phyloP scores from a whole-genome alignment of 225 moss, liverwort and hornwort genomes.

The Marchantia paleacea region DNA sequence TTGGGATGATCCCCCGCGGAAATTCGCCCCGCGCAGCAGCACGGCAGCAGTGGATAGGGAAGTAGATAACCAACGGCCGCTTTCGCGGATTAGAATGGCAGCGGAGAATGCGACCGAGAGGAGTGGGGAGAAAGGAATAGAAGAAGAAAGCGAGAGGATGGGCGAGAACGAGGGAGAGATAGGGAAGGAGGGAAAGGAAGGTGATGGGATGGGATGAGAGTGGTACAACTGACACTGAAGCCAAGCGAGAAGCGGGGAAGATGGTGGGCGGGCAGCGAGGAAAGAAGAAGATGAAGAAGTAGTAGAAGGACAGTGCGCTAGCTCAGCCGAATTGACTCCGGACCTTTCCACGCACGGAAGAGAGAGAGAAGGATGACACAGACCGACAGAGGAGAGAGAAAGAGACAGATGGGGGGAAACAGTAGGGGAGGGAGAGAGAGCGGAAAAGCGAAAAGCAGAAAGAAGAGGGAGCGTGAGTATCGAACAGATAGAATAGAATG shows the following conservation, averaged over 20 bases:
- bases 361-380: neutral
- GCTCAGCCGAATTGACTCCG: slow-evolving; percentile 2
- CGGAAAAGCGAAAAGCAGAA: neutral
- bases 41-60: neutral
- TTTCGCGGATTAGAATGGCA: neutral
- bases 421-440: neutral
- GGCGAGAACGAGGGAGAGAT: neutral
- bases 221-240: neutral
- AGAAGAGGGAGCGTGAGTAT: neutral
- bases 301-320: neutral
- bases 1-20: neutral
- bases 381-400: neutral
- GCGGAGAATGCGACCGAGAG: neutral
- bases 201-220: slow-evolving; percentile 10
- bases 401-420: neutral
- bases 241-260: neutral
- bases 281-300: slow-evolving; percentile 2
- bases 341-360: slow-evolving; percentile 10
- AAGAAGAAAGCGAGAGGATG: neutral
- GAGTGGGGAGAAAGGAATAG: neutral
- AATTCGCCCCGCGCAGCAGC: slow-evolving; percentile 2
- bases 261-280: neutral
- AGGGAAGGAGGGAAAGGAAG: neutral
- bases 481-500: neutral
- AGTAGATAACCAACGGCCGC: too few relatives aligned